phyloP scores from a whole-genome alignment of 78 protist species.

The Dictyostelium citrinum region DNA sequence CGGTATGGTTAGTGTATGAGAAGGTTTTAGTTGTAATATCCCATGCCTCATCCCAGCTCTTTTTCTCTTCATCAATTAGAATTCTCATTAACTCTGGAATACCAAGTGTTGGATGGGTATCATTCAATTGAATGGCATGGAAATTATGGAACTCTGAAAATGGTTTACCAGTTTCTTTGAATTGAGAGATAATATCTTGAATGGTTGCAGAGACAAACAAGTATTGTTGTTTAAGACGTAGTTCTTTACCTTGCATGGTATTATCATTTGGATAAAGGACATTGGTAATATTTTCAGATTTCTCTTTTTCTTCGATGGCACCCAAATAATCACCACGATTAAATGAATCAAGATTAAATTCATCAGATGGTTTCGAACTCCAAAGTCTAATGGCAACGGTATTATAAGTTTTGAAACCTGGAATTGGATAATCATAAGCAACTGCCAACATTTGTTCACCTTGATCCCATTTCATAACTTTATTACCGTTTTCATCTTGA shows the following conservation, averaged over 20 bases:
- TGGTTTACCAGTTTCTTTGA: conserved; percentile 52
- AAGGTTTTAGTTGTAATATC: conserved; percentile 77
- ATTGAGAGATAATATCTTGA: conserved; percentile 92
- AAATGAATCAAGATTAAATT: conserved; percentile 90
- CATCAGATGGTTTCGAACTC: conserved; percentile 85
- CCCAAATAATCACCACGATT: conserved; percentile 92
- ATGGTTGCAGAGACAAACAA: conserved; percentile 94
- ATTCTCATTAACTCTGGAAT: conserved; percentile 93
- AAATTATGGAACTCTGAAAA: conserved; percentile 42
- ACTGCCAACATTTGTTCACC: conserved; percentile 83
- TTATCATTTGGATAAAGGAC: conserved; percentile 98
- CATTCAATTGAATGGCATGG: conserved; percentile 95
- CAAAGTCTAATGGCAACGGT: conserved; percentile 93
- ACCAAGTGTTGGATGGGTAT: conserved; percentile 97
- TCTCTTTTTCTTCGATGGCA: conserved; percentile 87
- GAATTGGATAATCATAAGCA: conserved; percentile 93
- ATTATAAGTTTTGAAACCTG: conserved; percentile 92
- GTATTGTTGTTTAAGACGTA: conserved; percentile 96
- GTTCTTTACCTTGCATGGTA: conserved; percentile 91
- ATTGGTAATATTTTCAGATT: conserved; percentile 88
- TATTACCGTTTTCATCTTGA: background rate
- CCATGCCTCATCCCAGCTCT: conserved; percentile 93
- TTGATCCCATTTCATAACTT: conserved; percentile 81
- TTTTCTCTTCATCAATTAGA: conserved; percentile 87
- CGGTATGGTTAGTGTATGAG: conserved; percentile 98